These are phyloP conservation scores for Pochonia chlamydosporia DNA, from an alignment of 2,329 filamentous ascomycete genomes.

Conservation along the genomic window DNA sequence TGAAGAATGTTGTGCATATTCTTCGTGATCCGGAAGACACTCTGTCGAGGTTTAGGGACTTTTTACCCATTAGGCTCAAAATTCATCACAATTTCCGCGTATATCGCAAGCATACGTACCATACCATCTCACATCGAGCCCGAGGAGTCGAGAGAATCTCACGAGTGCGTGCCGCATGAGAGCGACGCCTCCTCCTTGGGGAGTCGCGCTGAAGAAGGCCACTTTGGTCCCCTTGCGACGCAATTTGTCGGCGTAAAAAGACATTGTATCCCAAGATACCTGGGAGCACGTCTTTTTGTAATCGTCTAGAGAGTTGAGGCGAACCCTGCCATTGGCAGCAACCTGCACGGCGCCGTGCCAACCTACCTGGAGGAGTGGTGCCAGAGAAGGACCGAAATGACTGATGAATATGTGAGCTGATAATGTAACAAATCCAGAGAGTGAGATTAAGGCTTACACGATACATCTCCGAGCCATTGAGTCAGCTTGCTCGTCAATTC, in stretches of 20 bases:
- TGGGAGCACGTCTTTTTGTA: conserved; percentile 56
- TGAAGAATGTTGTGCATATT: conserved; percentile 86
- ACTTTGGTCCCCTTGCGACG: conserved; percentile 60
- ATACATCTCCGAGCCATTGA: conserved; percentile 76
- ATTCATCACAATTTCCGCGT: too few species aligned
- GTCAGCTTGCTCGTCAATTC: conserved; percentile 76
- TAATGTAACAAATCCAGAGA: conserved; percentile 4
- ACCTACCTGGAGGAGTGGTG: conserved; percentile 63
- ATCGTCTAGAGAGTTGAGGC: conserved; percentile 48
- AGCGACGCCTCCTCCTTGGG: conserved; percentile 77
- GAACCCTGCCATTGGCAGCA: conserved; percentile 59
- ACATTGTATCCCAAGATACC: conserved; percentile 60
- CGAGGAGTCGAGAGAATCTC: conserved; percentile 60
- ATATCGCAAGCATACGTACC: conserved; percentile 38
- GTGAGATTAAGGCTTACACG: conserved; percentile 38
- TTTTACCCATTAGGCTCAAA: too few species aligned
- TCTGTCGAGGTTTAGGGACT: conserved; percentile 74
- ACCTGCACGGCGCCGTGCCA: conserved; percentile 65
- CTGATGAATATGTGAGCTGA: conserved; percentile 33
- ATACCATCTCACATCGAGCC: conserved; percentile 69
- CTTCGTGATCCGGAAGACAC: conserved; percentile 79
- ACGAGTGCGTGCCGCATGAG: conserved; percentile 77
- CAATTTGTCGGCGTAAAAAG: conserved; percentile 57
- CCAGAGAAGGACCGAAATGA: conserved; percentile 66
- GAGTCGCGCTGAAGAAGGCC: conserved; percentile 75